Evolutionary conservation across 139 green algal genomes (phyloP).

Genomic region (Dunaliella sp.): DNA sequence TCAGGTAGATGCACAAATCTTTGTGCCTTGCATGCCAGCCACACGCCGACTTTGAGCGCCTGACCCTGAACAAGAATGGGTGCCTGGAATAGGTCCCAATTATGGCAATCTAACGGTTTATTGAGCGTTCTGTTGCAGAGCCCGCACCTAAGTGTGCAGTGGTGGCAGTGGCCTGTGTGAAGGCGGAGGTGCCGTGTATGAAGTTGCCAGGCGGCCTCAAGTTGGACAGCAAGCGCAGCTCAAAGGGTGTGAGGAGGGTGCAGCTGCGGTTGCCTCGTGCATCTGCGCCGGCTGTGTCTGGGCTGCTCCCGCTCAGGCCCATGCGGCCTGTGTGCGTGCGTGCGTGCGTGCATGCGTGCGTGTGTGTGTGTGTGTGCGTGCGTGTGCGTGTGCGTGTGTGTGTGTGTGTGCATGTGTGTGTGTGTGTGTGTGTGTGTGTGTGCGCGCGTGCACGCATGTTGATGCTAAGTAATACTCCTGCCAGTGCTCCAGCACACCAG

Average conservation of each 20-base stretch:
- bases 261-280: not conserved
- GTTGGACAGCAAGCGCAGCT: conserved; percentile 1
- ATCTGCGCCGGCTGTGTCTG: not conserved
- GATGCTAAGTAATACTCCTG: no score
- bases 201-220: not conserved
- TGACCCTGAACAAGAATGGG: no score
- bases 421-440: not conserved
- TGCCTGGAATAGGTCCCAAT: no score
- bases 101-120: no score
- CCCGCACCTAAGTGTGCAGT: no score
- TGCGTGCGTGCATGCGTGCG: not conserved
- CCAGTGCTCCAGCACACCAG: no score
- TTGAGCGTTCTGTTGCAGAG: no score
- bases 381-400: not conserved
- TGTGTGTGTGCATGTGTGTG: not conserved
- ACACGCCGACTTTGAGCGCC: no score
- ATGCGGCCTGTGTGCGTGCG: not conserved
- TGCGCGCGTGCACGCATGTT: not conserved
- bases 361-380: not conserved
- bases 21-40: no score
- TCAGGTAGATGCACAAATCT: no score
- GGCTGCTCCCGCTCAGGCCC: not conserved
- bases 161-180: not conserved
- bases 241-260: not conserved
- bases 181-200: not conserved